Conservation (phyloP, 1,139 yeast genomes). For the Eremothecium cymbalariae region DNA sequence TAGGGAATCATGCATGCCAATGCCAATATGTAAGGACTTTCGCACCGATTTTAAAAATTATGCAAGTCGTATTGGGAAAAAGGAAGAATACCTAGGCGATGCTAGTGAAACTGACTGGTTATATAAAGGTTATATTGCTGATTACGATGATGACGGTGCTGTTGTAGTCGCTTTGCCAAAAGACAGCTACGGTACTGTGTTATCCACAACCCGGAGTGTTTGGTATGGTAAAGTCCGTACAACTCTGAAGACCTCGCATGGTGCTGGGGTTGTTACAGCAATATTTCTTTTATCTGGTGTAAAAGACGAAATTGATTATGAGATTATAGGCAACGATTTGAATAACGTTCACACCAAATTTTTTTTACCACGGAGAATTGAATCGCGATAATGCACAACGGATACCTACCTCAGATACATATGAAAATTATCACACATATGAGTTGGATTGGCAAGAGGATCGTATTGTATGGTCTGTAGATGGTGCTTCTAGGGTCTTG, state of each 20-base stretch:
- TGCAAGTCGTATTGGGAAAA: conserved; percentile 26
- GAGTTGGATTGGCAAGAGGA: conserved; percentile 82
- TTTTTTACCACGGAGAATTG: conserved; percentile 63
- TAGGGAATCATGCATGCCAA: conserved; percentile 53
- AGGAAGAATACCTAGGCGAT: conserved; percentile 57
- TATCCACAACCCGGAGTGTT: conserved; percentile 68
- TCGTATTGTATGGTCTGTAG: conserved; percentile 60
- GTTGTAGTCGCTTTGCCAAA: conserved; percentile 71
- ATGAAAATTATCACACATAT: conserved; percentile 64
- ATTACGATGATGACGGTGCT: conserved; percentile 44
- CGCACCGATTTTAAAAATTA: conserved; percentile 36
- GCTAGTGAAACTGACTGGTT: conserved; percentile 61
- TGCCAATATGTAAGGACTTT: conserved; percentile 41
- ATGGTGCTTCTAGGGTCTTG: conserved; percentile 67
- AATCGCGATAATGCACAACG: conserved; percentile 56
- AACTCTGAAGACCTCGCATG: conserved; percentile 63
- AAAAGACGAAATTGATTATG: conserved; percentile 85
- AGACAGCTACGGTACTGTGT: conserved; percentile 67
- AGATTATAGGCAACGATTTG: conserved; percentile 70
- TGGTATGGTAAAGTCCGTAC: conserved; percentile 84
- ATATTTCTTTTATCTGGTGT: conserved; percentile 76
- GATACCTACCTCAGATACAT: conserved; percentile 45
- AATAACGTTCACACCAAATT: conserved; percentile 65
- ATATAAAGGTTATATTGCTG: conserved; percentile 58
- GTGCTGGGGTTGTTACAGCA: conserved; percentile 79